phyloP scores from a whole-genome alignment of 345 rosid genomes.

The Trapa bicornis region DNA sequence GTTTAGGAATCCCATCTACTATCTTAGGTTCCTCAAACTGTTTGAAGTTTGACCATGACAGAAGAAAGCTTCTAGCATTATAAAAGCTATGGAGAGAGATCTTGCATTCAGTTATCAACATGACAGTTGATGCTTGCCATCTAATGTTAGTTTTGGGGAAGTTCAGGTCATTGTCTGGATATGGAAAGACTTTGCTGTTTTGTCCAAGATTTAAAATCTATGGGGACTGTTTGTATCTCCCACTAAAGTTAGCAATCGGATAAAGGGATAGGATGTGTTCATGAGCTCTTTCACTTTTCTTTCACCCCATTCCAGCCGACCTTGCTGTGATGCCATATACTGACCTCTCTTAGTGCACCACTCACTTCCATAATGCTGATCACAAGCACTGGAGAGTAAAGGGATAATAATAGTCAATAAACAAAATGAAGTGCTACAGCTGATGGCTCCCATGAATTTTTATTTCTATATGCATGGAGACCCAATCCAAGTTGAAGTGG shows the following conservation, averaged over 20 bases:
- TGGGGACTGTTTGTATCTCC: not conserved
- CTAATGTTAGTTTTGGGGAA: not conserved
- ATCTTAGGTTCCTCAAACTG: not conserved
- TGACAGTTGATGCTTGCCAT: not conserved
- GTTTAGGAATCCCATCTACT: constrained; percentile 16
- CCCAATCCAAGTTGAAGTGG: too few relatives aligned
- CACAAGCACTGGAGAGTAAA: too few relatives aligned
- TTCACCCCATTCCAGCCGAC: too few relatives aligned
- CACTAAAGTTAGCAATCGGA: too few relatives aligned
- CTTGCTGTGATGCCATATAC: not conserved
- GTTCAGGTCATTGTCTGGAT: constrained; percentile 3
- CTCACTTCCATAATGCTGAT: not conserved
- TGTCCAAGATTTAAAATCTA: too few relatives aligned
- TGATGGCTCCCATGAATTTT: too few relatives aligned
- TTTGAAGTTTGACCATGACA: not conserved
- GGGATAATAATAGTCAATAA: too few relatives aligned
- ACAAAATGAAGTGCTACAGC: too few relatives aligned
- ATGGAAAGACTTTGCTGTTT: not conserved
- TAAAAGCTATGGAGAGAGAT: not conserved
- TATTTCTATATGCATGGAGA: too few relatives aligned
- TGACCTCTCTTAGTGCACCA: not conserved
- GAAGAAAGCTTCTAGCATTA: not conserved
- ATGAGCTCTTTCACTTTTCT: too few relatives aligned
- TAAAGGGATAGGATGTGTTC: too few relatives aligned
- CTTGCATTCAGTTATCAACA: not conserved